phyloP scores from a whole-genome alignment of 768 basidiomycete genomes.

The Phaffia tasmanica region DNA sequence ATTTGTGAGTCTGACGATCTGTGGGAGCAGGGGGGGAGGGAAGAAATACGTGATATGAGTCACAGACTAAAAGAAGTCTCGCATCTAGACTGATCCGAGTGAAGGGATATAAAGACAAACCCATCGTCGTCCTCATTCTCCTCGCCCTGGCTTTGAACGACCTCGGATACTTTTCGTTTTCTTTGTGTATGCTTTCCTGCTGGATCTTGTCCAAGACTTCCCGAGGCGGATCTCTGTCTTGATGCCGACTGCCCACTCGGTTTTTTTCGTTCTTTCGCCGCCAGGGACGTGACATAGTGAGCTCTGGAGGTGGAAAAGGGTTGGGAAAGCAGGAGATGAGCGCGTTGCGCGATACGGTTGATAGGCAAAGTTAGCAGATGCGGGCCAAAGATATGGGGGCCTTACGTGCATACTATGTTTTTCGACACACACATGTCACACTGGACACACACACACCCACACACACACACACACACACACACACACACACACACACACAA shows the following conservation, averaged over 20 bases:
- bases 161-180: too few species aligned
- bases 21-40: too few species aligned
- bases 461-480: too few species aligned
- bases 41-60: too few species aligned
- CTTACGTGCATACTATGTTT: conserved; percentile 85
- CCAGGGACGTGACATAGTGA: conserved; percentile 29
- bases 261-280: conserved; percentile 23
- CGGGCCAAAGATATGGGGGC: conserved; percentile 43
- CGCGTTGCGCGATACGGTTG: conserved; percentile 22
- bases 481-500: too few species aligned
- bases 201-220: background rate
- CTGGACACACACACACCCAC: conserved; percentile 5
- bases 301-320: conserved; percentile 35
- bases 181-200: too few species aligned
- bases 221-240: background rate
- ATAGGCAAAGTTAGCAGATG: conserved; percentile 35
- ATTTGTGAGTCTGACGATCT: too few species aligned
- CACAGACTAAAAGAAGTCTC: too few species aligned
- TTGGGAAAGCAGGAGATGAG: conserved; percentile 40
- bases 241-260: conserved; percentile 6
- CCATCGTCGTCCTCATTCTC: too few species aligned
- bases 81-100: too few species aligned
- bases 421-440: conserved; percentile 70
- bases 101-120: too few species aligned
- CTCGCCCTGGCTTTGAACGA: too few species aligned